Base-by-base conservation (phyloP, 2,329 filamentous ascomycete species). In the Alternaria atra region DNA sequence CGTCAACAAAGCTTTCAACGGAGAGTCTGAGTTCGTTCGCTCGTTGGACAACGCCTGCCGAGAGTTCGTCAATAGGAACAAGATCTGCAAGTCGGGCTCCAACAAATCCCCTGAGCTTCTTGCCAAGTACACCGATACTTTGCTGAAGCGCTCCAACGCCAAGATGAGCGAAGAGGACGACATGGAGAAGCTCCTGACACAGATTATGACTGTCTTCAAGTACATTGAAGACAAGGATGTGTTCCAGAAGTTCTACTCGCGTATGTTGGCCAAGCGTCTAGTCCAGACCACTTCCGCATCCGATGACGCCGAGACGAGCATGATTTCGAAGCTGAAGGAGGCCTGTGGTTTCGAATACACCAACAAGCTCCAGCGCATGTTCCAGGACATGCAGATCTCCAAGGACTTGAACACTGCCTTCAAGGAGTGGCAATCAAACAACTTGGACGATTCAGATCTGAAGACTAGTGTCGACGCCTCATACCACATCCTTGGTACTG, bases 181-280 rank as follows among this genome's bases (percentile, higher is more conserved):
- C 74, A 86, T 98, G 72, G 95, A 99, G 81, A 90, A 91, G 68
- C 91, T 93, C 32, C 84, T 98, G 30, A 89, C 88, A 20, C 92
- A 97, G 78, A 95, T 99, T 73, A 99, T 99, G 95, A 97, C 94
- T 1, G 93, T 99, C 56, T 99, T 99, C 87, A 98, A 98, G 83
- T 99, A 99, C 80, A 98, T 99, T 66, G 95, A 99, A 78, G 96
- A 99, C 81, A 99, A 99, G 85, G 95, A 99, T 75, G 96, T 99
- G 5, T 99, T 99, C 86, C 95, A 98, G 80, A 99, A 98, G 80
- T 99, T 97, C 81, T 99, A 99, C 82, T 97, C 94, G 2, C 91
- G 94, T 65, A 97, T 97, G 90, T 84, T 99, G 71, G 95, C 95
- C 51, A 93, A 97, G 78, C 93, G 95, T 72, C 83, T 99, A 56